Evolutionary conservation across 129 eudicot species (phyloP).

Genomic region (Chrysanthemum makinoi): DNA sequence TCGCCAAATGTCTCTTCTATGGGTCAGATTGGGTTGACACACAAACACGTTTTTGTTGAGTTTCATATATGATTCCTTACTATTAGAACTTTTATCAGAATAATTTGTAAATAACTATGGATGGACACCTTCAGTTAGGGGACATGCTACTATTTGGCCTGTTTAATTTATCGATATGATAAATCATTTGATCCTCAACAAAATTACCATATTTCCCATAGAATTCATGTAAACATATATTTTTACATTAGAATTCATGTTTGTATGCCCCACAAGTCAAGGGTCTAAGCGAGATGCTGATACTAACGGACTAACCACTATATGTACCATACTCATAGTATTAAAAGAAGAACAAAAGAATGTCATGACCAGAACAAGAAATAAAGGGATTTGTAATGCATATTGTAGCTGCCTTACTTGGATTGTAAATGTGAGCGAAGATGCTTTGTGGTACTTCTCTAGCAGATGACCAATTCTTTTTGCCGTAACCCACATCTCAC

Average conservation of each 20-base stretch:
- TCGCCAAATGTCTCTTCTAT: no score
- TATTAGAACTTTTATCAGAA: no score
- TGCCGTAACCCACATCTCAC: slow-evolving; percentile 71
- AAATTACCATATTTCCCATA: no score
- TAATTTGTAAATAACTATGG: no score
- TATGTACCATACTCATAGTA: not conserved
- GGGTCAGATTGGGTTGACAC: not conserved
- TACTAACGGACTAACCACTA: not conserved
- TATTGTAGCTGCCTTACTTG: slow-evolving; percentile 47
- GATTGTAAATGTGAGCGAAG: slow-evolving; percentile 75
- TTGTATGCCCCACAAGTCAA: no score
- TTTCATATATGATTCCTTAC: no score
- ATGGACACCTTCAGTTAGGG: no score
- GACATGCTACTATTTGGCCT: no score
- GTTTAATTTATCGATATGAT: no score
- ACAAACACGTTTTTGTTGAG: no score
- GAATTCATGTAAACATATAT: no score
- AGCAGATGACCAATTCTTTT: slow-evolving; percentile 67
- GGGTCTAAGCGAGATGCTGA: not conserved
- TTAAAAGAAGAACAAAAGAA: not conserved
- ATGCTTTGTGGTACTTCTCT: slow-evolving; percentile 76
- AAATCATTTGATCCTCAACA: no score
- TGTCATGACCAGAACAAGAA: not conserved
- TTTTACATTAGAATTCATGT: not conserved
- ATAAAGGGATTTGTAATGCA: not conserved